phyloP scores from a whole-genome alignment of 192 early-diverging fungal species.

The Pilobolus umbonatus region DNA sequence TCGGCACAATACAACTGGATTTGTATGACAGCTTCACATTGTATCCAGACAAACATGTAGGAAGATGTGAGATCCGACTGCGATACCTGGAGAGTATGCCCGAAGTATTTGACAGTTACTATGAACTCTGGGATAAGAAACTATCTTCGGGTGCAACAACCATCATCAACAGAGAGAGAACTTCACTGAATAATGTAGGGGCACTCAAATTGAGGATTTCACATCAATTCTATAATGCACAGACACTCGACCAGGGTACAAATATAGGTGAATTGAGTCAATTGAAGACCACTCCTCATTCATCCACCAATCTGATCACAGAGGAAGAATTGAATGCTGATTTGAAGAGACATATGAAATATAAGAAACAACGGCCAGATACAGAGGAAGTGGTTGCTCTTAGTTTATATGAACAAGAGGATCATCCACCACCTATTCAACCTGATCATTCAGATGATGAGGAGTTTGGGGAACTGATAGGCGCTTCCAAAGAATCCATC shows the following conservation, averaged over 20 bases:
- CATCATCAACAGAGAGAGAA: slow-evolving; percentile 33
- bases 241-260: neutral
- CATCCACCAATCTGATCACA: neutral
- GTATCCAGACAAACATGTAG: slow-evolving; percentile 60
- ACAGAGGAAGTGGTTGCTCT: neutral
- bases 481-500: neutral
- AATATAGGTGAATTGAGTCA: neutral
- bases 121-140: slow-evolving; percentile 74
- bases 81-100: slow-evolving; percentile 59
- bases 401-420: slow-evolving; percentile 12
- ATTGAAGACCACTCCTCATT: neutral
- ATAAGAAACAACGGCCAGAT: slow-evolving; percentile 5
- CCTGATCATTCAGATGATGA: neutral
- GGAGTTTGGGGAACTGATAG: slow-evolving; percentile 12
- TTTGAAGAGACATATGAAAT: slow-evolving; percentile 9
- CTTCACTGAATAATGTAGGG: slow-evolving; percentile 51
- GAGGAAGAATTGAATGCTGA: slow-evolving; percentile 13
- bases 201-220: slow-evolving; percentile 64
- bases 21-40: slow-evolving; percentile 59
- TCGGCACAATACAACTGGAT: slow-evolving; percentile 66
- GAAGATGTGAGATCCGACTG: slow-evolving; percentile 62
- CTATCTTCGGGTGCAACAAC: slow-evolving; percentile 57
- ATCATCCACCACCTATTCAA: neutral
- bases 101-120: slow-evolving; percentile 64
- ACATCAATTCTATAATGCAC: slow-evolving; percentile 47